These are phyloP conservation scores for Ophiostoma ips DNA, from an alignment of 2,329 filamentous ascomycete genomes.

Conservation along the genomic window DNA sequence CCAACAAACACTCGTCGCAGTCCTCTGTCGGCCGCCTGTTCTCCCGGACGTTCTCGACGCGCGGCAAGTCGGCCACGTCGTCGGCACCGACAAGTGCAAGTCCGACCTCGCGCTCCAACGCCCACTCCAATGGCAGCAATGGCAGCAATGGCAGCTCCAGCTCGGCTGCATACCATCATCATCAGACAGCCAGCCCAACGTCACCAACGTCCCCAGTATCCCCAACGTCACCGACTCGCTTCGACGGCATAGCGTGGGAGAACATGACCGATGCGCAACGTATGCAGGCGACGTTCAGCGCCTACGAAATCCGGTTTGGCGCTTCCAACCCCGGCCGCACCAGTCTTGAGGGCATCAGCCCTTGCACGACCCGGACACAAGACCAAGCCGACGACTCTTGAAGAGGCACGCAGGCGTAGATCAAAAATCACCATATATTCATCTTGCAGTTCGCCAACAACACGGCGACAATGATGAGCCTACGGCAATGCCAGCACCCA, in stretches of 20 bases:
- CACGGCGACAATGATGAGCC: too few species aligned
- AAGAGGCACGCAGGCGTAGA: too few species aligned
- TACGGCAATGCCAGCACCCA: too few species aligned
- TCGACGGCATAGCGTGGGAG: neutral
- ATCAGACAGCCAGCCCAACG: neutral
- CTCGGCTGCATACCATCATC: neutral
- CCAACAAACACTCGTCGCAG: neutral
- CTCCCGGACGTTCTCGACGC: conserved; percentile 9
- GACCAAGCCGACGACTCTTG: neutral
- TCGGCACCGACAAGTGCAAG: too few species aligned
- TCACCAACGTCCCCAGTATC: too few species aligned
- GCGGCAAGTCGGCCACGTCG: conserved; percentile 11
- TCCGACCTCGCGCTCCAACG: neutral
- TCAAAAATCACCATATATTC: too few species aligned
- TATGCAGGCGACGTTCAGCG: conserved; percentile 32
- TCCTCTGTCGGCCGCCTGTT: conserved; percentile 1
- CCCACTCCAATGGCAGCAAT: neutral
- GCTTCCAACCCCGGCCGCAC: conserved; percentile 10
- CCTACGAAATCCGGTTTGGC: conserved; percentile 34
- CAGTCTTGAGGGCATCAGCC: conserved; percentile 26
- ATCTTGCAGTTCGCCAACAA: too few species aligned
- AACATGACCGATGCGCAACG: conserved; percentile 19
- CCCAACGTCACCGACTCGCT: too few species aligned
- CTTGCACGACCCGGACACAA: conserved; percentile 26
- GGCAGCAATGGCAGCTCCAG: neutral